Base-by-base conservation (phyloP, 2,329 filamentous ascomycete genomes). In the Trichoderma arundinaceum region DNA sequence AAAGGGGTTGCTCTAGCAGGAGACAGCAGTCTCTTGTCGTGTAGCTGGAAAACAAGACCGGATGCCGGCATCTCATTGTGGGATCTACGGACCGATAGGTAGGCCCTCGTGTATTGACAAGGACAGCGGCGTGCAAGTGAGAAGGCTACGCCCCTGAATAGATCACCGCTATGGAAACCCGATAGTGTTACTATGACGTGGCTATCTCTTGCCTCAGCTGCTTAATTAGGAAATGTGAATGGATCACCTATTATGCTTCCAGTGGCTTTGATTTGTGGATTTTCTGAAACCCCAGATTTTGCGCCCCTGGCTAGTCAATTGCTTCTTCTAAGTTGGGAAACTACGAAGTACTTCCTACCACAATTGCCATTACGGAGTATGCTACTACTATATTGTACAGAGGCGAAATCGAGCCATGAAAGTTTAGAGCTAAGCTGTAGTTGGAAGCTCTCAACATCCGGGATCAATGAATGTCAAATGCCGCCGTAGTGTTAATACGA, bases 61-160 rank as follows among this genome's bases (percentile, higher is more conserved):
- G 60, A 54, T 46, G 17, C 61, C 41, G 41, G 41, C 41, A 48
- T 17, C 4, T 19, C 28, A 48, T 8, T 7, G 39, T 43, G 28
- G 13, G 51, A 48, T 64, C 43, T 41, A 56, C 61, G 61, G 61
- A 56, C 61, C 41, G 61, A 64, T 56, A 41, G 43, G 32, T 32
- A 43, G 12, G 13, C n/a, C 2, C 49, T n/a, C 39, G 22, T 8
- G 1, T 12, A 15, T 48, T 62, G 53, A 15, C 17, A 7, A 35
- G 12, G 17, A 9, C 43, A 35, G 13, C 7, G 52, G 28, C 39
- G 22, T 41, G 8, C 35, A 62, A 33, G n/a, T 17, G 8, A 28
- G n/a, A 62, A 19, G 22, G 1, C 28, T 1, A 44, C 1, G n/a
- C 44, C 48, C 28, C 32, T 2, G n/a, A 22, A 8, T 33, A 19